Conservation (phyloP, 495 filamentous ascomycete species). For the Saxophila tyrrhenica region DNA sequence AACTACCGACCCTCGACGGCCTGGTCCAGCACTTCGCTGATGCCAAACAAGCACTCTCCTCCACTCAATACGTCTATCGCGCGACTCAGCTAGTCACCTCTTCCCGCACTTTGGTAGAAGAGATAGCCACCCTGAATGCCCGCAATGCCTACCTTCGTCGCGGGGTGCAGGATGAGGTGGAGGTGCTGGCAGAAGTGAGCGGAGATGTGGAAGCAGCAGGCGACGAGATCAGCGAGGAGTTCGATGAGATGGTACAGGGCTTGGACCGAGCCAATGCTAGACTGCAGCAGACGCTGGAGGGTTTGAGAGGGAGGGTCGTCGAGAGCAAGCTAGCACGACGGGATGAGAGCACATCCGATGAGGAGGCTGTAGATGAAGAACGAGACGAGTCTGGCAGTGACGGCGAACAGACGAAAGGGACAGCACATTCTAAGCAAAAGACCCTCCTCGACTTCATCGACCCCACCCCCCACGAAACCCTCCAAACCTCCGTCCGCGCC, state of each 20-base stretch:
- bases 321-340: slow-evolving; percentile 47
- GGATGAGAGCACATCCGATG: slow-evolving; percentile 12
- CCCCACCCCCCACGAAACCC: slow-evolving; percentile 58
- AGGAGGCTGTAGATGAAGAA: background rate
- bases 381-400: background rate
- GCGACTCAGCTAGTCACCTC: slow-evolving; percentile 77
- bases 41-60: slow-evolving; percentile 81
- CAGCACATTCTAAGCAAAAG: slow-evolving; percentile 47
- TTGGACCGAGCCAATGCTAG: slow-evolving; percentile 65
- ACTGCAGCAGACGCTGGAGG: slow-evolving; percentile 58
- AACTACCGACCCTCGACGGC: slow-evolving; percentile 45
- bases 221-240: slow-evolving; percentile 43
- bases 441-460: slow-evolving; percentile 86
- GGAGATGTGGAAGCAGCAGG: slow-evolving; percentile 45
- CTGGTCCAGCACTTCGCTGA: slow-evolving; percentile 73
- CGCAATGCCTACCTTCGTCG: slow-evolving; percentile 64
- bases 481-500: slow-evolving; percentile 53
- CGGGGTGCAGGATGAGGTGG: slow-evolving; percentile 61
- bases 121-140: slow-evolving; percentile 65
- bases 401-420: slow-evolving; percentile 25
- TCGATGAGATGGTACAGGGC: slow-evolving; percentile 33
- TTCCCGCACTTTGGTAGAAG: slow-evolving; percentile 64
- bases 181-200: slow-evolving; percentile 55
- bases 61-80: slow-evolving; percentile 61
- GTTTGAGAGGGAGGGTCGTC: slow-evolving; percentile 60